Evolutionary conservation across 2,329 filamentous ascomycete genomes (phyloP), one percentile per base, ranked within the genome.

Genomic region (Didymella segeticola): DNA sequence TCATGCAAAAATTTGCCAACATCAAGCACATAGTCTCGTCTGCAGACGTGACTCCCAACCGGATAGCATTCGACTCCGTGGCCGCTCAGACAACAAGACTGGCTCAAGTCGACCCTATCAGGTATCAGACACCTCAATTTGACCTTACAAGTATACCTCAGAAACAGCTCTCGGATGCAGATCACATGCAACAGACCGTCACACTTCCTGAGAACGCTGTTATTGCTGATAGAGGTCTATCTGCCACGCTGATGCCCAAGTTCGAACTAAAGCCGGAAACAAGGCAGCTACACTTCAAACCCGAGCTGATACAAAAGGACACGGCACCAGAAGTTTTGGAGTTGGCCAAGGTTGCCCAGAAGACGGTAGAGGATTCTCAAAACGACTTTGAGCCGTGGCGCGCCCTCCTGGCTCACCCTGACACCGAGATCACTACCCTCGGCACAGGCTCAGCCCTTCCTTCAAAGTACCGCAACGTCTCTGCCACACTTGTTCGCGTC

Each of bases 391-490:
- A 81, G 15, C 46, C 77, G 65, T 73, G 79, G 86, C 85, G 87
- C 58, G 75, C 82, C n/a, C 83, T 87, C 56, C 83, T 96, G 2
- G 89, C 89, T 2, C 85, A 86, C 60, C 82, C 84, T 27, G 88
- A 97, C 64, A 86, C 88, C 0, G 92, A 97, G 73, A 85, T 99
- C 42, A 88, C 93, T 31, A 86, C 92, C 1, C 83, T 99, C 0
- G 95, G 95, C 5, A 99, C 95, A 2, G 95, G 95, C 8, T 98
- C 93, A 3, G 90, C 93, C 0, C 72, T 89, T 14, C 95, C 95
- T 1, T 96, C 91, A 27, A 96, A 96, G 72, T 95, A 97, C 74
- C 89, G 95, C 65, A 99, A 98, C 71, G 95, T 99, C 17, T 96
- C 93, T 10, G 87, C 88, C 2, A 97, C 93, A 0, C 80, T 99